Percentiles rank a stretch among this genome's conserved stretches.
Evolutionary conservation across 1,139 yeast species (phyloP).

Genomic region (Scheffersomyces insectosa): DNA sequence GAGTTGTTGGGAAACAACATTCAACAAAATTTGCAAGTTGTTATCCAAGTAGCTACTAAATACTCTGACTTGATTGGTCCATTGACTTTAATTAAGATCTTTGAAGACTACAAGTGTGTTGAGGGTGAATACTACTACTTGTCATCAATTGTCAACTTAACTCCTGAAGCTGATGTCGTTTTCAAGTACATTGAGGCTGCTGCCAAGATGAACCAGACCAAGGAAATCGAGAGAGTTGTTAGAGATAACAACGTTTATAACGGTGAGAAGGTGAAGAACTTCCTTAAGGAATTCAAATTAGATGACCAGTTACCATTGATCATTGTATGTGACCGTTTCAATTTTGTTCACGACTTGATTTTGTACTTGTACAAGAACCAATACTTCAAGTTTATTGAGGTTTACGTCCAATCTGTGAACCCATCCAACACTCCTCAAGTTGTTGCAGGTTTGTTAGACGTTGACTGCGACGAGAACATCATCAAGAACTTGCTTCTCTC

Average conservation of each 20-base stretch:
- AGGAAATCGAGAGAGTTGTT: slow-evolving; percentile 94
- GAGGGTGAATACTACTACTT: slow-evolving; percentile 95
- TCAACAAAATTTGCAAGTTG: slow-evolving; percentile 88
- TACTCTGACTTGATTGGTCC: slow-evolving; percentile 94
- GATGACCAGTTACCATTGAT: slow-evolving; percentile 96
- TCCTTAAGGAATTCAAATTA: slow-evolving; percentile 87
- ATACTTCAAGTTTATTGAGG: slow-evolving; percentile 93
- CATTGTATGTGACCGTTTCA: slow-evolving; percentile 91
- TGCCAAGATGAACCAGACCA: slow-evolving; percentile 82
- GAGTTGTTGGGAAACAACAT: slow-evolving; percentile 81
- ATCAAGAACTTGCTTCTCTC: slow-evolving; percentile 80
- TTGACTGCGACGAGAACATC: slow-evolving; percentile 91
- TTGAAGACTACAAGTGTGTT: slow-evolving; percentile 87
- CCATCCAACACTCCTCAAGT: slow-evolving; percentile 96
- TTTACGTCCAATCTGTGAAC: slow-evolving; percentile 95
- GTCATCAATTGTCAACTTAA: slow-evolving; percentile 88
- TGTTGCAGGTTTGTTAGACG: slow-evolving; percentile 92
- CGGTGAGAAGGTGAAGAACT: slow-evolving; percentile 96
- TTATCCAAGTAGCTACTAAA: slow-evolving; percentile 94
- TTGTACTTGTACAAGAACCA: slow-evolving; percentile 92
- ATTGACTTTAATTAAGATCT: slow-evolving; percentile 76
- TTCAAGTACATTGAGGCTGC: slow-evolving; percentile 96
- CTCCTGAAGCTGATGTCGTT: slow-evolving; percentile 93
- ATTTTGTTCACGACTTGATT: slow-evolving; percentile 90
- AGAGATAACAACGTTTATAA: slow-evolving; percentile 92